Base-by-base conservation (phyloP, 2,329 filamentous ascomycete species). In the Microdochium trichocladiopsis region DNA sequence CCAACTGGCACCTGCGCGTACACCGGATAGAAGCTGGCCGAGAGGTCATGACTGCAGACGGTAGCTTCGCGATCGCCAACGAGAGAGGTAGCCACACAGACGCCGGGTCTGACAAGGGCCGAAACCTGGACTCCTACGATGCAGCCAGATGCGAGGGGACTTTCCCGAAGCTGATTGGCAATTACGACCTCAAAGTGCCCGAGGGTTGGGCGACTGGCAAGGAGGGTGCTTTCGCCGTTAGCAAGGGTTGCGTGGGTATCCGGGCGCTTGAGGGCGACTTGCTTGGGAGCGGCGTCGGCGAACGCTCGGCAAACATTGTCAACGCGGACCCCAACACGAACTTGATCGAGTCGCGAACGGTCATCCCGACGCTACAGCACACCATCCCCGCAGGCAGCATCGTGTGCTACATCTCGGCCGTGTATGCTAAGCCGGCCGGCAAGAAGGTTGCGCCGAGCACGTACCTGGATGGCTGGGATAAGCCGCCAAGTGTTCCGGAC, bases 261-360 rank as follows among this genome's bases (percentile, higher is more conserved):
- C 80, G 58, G 64, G 84, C 68, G 57, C 70, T 76, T 52, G 87
- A 73, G 61, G 73, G 74, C 1, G 70, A 45, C 6, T 18, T 22
- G 6, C 21, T 45, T 16, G 18, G 18, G 6, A 18, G 21, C 11
- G 41, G 18, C 12, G 41, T 22, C 18, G 18, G 63, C 9, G 72
- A 63, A 14, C 74, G 86, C 21, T 69, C 67, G 51, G 87, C 87
- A 2, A 83, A 79, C 63, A 73, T 90, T 24, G 81, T 91, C 48
- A 83, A 90, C 53, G 86, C 87, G 11, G 88, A 92, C 64, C 87
- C 88, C 6, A 91, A 92, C 69, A 87, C 84, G 48, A 92, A 92
- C 67, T 69, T 92, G 31, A 75, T 90, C 2, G 84, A 90, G 69
- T 82, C 83, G 53, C 73, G 88, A 53, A 90, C 86, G 3, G 76